phyloP scores from a whole-genome alignment of 2,329 filamentous ascomycete genomes.

The Exophiala calicioides region DNA sequence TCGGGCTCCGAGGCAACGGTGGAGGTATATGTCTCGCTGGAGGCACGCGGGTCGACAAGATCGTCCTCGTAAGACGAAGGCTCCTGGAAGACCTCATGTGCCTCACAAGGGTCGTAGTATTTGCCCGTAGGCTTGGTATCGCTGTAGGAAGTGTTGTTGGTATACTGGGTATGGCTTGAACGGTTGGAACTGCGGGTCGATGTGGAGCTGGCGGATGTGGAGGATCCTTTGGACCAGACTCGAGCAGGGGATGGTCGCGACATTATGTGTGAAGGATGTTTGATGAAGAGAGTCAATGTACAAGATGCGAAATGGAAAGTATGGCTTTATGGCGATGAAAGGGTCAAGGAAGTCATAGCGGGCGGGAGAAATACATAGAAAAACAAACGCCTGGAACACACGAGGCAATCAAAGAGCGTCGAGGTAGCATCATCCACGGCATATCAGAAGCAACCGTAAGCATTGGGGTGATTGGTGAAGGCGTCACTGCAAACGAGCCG shows the following conservation, averaged over 20 bases:
- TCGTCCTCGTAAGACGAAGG: conserved; percentile 22
- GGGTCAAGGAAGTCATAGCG: conserved; percentile 2
- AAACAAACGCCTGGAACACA: conserved; percentile 7
- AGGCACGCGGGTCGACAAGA: conserved; percentile 50
- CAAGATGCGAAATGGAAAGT: background rate
- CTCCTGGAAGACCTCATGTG: conserved; percentile 15
- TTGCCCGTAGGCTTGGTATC: conserved; percentile 23
- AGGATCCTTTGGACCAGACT: conserved; percentile 22
- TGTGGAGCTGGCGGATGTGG: conserved; percentile 23
- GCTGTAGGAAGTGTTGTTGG: conserved; percentile 28
- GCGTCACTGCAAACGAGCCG: conserved; percentile 8
- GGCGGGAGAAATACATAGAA: conserved; percentile 4
- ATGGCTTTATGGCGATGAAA: background rate
- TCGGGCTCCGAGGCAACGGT: conserved; percentile 65
- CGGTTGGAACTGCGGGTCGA: conserved; percentile 25
- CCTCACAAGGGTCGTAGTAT: conserved; percentile 13
- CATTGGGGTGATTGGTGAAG: conserved; percentile 17
- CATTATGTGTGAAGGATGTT: conserved; percentile 13
- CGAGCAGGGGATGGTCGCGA: conserved; percentile 12
- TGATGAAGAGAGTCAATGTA: background rate
- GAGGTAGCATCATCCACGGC: conserved; percentile 12
- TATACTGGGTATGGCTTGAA: conserved; percentile 27
- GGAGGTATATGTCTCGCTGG: conserved; percentile 79
- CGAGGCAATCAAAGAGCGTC: conserved; percentile 9
- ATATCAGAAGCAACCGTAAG: conserved; percentile 18